Evolutionary conservation across 495 filamentous ascomycete species (phyloP), one percentile per base, ranked within the genome.

Genomic region (Pyrenopolyporus hunteri): DNA sequence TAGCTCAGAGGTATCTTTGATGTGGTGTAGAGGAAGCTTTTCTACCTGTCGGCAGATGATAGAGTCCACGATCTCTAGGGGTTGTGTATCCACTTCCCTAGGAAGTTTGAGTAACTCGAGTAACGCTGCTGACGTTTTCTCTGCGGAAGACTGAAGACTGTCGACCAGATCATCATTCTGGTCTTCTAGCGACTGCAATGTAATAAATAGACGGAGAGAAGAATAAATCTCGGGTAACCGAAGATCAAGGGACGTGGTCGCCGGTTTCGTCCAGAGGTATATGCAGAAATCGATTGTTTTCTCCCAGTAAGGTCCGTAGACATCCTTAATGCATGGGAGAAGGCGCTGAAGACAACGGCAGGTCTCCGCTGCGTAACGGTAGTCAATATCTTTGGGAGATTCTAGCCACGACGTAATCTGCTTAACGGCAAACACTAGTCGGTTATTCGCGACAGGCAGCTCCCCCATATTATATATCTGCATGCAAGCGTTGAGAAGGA

Each of bases 301-400:
- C 54, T 85, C 80, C 94, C 94, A 98, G 67, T 94, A 90, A 1
- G 85, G 80, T 1, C 93, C 94, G 68, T 95, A 97, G 5, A 94
- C 85, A 33, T 88, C 84, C 39, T 81, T 79, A 26, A 96, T 84
- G 25, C 79, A 78, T 40, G 89, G 89, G 10, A 97, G 73, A 7
- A 95, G 74, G n/a, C 75, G 69, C 1, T 78, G 71, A 29, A 98
- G 71, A 1, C 78, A 81, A 58, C 86, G 87, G 53, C 87, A 84
- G 1, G 74, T 72, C 70, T 91, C 87, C 4, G 85, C 72, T 26
- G 79, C 75, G 10, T 91, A 81, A 28, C 80, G 78, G 7, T 76
- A 66, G 19, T 71, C 69, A 13, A 81, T 59, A 1, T 78, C 66
- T n/a, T 80, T 77, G 0, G 82, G 80, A 6, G 70, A 70, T 26